Base-by-base conservation (phyloP, 108 stramenopile species). In the Aurantiochytrium sp. region DNA sequence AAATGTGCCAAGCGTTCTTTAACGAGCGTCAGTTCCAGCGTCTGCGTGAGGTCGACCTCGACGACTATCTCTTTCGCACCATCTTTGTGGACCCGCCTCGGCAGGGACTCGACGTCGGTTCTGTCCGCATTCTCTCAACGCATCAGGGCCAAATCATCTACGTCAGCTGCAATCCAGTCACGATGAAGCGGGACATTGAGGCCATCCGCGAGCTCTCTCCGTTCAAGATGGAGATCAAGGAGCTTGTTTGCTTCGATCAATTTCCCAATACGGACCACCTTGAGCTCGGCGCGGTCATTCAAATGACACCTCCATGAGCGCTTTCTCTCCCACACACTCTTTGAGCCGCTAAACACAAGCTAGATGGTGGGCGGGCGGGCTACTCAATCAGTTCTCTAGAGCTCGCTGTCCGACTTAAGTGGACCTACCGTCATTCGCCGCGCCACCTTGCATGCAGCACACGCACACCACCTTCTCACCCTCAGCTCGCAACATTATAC, bases 231-330 rank as follows among this genome's bases (percentile, higher is more conserved):
- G 19, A 23, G 29, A 29, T 90, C 19, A 28, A 23, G 35, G 16
- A 43, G 19, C 29, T 90, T 19, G 90, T 87, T 10, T 87, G 87
- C 60, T 90, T 90, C 71, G 90, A 90, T 55, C 90, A 90, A 45
- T 90, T 90, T 58, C 90, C 90, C 14, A 87, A 88, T 69, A 90
- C 90, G 43, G 60, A 90, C 88, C 90, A 90, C 72, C 19, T 90
- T 6, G 90, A 90, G 57, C 4, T 49, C 55, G 90, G 90, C 72
- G 90, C 72, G n/a, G 60, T 64, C 10, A 25, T 90, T n/a, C 60
- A 88, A 83, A 83, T 83, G 49, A 25, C 44, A 14, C 47, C 73
- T 28, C 28, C 28, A 28, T 28, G 28, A 28, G 28, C 28, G 28
- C 28, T 28, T 28, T 28, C 28, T 28, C 28, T 28, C 28, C 28